These are phyloP conservation scores for Talaromyces thailandensis DNA, from an alignment of 495 filamentous ascomycete genomes.

Conservation along the genomic window DNA sequence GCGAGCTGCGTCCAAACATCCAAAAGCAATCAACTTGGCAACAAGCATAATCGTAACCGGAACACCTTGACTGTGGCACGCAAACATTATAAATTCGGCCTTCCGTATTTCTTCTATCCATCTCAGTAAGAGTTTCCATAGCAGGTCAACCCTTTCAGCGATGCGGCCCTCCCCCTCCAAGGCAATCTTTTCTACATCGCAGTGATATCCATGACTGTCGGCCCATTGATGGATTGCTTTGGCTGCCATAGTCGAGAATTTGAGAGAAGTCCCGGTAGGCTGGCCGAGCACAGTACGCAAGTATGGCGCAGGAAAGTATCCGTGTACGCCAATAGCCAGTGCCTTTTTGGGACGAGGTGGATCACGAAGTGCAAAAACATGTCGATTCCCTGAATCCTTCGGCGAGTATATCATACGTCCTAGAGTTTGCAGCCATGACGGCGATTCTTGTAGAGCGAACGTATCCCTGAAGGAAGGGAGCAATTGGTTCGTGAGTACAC, in stretches of 20 bases:
- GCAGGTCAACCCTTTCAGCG: conserved; percentile 72
- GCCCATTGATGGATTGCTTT: conserved; percentile 77
- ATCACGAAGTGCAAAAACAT: conserved; percentile 63
- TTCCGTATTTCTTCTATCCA: conserved; percentile 86
- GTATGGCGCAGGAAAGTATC: conserved; percentile 80
- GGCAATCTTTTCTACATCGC: conserved; percentile 79
- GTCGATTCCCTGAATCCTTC: conserved; percentile 51
- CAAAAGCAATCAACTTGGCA: conserved; percentile 77
- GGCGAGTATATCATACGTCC: conserved; percentile 54
- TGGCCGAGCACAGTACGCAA: conserved; percentile 84
- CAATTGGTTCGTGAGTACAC: conserved; percentile 50
- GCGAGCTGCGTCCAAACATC: conserved; percentile 56
- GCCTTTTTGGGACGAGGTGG: conserved; percentile 69
- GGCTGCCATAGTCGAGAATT: conserved; percentile 83
- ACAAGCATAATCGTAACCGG: conserved; percentile 91
- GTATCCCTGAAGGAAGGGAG: conserved; percentile 61
- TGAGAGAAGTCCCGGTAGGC: conserved; percentile 88
- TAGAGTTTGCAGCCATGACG: conserved; percentile 64
- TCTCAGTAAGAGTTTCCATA: conserved; percentile 91
- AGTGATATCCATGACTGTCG: conserved; percentile 52
- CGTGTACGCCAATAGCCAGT: conserved; percentile 88
- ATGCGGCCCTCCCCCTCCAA: conserved; percentile 98
- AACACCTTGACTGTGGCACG: conserved; percentile 92
- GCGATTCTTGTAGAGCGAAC: conserved; percentile 56
- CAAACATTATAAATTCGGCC: conserved; percentile 83